Base-by-base conservation (phyloP, 2,329 filamentous ascomycete genomes). In the Calonectria hongkongensis region DNA sequence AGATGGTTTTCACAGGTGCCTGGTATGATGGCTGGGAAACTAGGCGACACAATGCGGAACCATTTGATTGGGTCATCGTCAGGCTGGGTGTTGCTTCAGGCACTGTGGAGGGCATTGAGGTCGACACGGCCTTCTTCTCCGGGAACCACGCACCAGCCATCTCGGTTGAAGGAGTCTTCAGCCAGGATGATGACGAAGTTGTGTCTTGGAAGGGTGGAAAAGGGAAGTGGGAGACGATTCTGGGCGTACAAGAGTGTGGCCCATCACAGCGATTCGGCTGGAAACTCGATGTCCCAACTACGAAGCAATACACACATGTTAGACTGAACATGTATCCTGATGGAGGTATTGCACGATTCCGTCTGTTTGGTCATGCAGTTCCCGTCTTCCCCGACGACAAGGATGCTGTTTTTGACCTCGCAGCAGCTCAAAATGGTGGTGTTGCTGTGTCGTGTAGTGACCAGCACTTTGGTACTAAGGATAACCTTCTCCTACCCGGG, bases 271-370 rank as follows among this genome's bases (percentile, higher is more conserved):
- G 94, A 72, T 94, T 95, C 79, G 93, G 88, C 4, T 97, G 94
- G 94, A 89, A 90, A 80, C 86, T 96, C 18, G 85, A 87, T 18
- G 80, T 81, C 21, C 88, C 89, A 25, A 92, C 90, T 0, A 84
- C 85, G 41, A 94, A 94, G 83, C 89, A 92, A 67, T 96, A 94
- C 84, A 96, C 94, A 0, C 94, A 97, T 82, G 93, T 96, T 48
- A 87, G 94, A 41, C 86, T 97, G 68, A 94, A 94, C 82, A 96
- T 96, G 94, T 96, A 95, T 81, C 94, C 94, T 0, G 94, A 97
- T 80, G 94, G 94, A 62, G 94, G 94, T 62, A 96, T 97, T 79
- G 94, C 94, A 47, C 87, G 94, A 65, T 96, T 96, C 85, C 89
- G 94, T 27, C 89, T 96, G 1, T 96, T 93, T 80, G 94, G 94